Evolutionary conservation across 352 stramenopile genomes (phyloP).

Genomic region (Pythium diclinum): DNA sequence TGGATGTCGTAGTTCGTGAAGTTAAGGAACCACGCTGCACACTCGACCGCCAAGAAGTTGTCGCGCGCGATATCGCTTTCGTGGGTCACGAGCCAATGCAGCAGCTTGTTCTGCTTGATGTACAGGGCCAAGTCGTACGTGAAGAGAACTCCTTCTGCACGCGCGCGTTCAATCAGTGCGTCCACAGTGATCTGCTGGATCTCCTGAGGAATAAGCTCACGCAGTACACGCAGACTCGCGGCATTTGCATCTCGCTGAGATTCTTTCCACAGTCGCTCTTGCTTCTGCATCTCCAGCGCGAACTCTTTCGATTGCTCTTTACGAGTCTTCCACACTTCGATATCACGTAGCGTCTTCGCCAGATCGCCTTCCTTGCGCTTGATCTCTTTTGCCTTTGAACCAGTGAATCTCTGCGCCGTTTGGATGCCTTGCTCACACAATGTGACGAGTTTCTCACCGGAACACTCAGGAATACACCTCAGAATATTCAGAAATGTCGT

Average conservation of each 20-base stretch:
- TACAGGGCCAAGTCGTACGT: slow-evolving; percentile 74
- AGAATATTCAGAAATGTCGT: slow-evolving; percentile 28
- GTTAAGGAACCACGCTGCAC: slow-evolving; percentile 61
- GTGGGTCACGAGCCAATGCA: slow-evolving; percentile 80
- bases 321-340: slow-evolving; percentile 66
- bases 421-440: slow-evolving; percentile 48
- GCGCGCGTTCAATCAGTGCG: slow-evolving; percentile 41
- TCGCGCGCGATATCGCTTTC: slow-evolving; percentile 59
- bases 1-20: slow-evolving; percentile 62
- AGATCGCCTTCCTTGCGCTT: slow-evolving; percentile 52
- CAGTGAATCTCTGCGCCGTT: slow-evolving; percentile 42
- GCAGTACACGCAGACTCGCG: slow-evolving; percentile 38
- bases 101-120: slow-evolving; percentile 73
- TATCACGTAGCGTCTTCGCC: slow-evolving; percentile 48
- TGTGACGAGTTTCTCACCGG: slow-evolving; percentile 37
- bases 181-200: slow-evolving; percentile 63
- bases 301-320: slow-evolving; percentile 61
- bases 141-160: slow-evolving; percentile 38
- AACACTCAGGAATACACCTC: slow-evolving; percentile 43
- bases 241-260: slow-evolving; percentile 40
- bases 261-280: slow-evolving; percentile 46
- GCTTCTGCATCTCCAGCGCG: slow-evolving; percentile 43
- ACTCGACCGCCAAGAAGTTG: slow-evolving; percentile 70
- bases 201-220: slow-evolving; percentile 46
- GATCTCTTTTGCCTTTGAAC: slow-evolving; percentile 48